These are phyloP conservation scores for Globisporangium paddicum DNA, from an alignment of 352 stramenopile species.

Conservation along the genomic window DNA sequence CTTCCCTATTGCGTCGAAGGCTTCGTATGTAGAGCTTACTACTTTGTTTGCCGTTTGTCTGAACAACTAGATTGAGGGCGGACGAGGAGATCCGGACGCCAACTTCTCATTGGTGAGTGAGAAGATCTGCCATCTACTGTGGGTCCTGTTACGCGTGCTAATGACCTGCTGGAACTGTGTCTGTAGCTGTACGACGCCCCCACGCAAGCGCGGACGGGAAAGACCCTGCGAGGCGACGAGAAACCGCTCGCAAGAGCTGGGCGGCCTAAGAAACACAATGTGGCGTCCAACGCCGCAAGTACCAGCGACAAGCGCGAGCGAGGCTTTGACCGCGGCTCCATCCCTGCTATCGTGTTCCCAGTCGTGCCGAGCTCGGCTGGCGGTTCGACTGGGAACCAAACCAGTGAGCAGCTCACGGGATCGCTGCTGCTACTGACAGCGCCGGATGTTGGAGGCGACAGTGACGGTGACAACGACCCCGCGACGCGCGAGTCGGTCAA, in stretches of 20 bases:
- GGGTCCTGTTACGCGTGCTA: no score
- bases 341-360: constrained; percentile 12
- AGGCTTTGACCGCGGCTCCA: constrained; percentile 31
- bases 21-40: no score
- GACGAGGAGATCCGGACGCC: constrained; percentile 53
- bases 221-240: background rate
- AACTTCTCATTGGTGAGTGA: constrained; percentile 57
- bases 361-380: background rate
- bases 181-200: background rate
- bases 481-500: constrained; percentile 69
- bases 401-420: background rate
- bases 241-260: background rate
- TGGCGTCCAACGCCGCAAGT: background rate
- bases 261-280: constrained; percentile 4
- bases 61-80: constrained; percentile 73
- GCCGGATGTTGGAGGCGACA: constrained; percentile 21
- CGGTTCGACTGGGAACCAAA: background rate
- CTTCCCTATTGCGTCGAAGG: no score
- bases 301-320: constrained; percentile 19
- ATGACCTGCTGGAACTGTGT: no score
- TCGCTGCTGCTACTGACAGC: background rate
- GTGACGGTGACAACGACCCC: constrained; percentile 35
- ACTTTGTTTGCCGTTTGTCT: no score
- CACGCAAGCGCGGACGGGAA: background rate
- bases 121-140: no score